phyloP scores from a whole-genome alignment of 768 basidiomycete genomes.

The Gymnopilus junonius region DNA sequence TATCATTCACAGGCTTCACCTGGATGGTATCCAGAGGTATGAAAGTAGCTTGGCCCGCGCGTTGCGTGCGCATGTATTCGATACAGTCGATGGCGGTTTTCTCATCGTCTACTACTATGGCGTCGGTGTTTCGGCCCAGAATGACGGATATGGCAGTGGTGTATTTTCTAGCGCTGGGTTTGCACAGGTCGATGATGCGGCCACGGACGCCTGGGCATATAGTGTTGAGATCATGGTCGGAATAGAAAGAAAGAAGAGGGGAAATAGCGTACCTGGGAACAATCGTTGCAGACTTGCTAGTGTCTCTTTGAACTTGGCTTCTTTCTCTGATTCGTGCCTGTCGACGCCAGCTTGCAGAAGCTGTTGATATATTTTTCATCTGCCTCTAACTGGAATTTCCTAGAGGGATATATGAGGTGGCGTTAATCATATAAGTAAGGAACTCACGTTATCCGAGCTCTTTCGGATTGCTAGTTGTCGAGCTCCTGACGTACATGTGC shows the following conservation, averaged over 20 bases:
- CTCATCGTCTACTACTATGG: slow-evolving; percentile 95
- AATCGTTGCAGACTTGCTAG: slow-evolving; percentile 82
- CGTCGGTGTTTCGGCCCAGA: slow-evolving; percentile 93
- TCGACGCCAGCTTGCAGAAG: slow-evolving; percentile 91
- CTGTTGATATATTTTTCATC: slow-evolving; percentile 92
- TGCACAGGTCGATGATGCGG: slow-evolving; percentile 91
- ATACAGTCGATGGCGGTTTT: slow-evolving; percentile 98
- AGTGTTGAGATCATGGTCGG: background rate
- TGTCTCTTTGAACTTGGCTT: slow-evolving; percentile 84
- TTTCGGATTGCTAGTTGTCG: slow-evolving; percentile 85
- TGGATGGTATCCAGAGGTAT: slow-evolving; percentile 98
- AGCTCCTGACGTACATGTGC: slow-evolving; percentile 72
- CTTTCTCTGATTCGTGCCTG: slow-evolving; percentile 83
- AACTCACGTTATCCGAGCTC: slow-evolving; percentile 74
- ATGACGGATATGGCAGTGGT: slow-evolving; percentile 91
- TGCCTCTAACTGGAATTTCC: slow-evolving; percentile 87
- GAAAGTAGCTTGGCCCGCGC: slow-evolving; percentile 95
- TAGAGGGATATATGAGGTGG: slow-evolving; percentile 33
- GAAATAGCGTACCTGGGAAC: slow-evolving; percentile 71
- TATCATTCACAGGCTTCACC: slow-evolving; percentile 92
- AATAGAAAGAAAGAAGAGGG: background rate
- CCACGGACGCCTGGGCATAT: slow-evolving; percentile 97
- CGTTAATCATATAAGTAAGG: background rate
- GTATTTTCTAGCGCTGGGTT: slow-evolving; percentile 91
- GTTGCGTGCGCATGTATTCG: slow-evolving; percentile 96